phyloP scores from a whole-genome alignment of 805 yeast genomes.

The Debaryomyces castellii region DNA sequence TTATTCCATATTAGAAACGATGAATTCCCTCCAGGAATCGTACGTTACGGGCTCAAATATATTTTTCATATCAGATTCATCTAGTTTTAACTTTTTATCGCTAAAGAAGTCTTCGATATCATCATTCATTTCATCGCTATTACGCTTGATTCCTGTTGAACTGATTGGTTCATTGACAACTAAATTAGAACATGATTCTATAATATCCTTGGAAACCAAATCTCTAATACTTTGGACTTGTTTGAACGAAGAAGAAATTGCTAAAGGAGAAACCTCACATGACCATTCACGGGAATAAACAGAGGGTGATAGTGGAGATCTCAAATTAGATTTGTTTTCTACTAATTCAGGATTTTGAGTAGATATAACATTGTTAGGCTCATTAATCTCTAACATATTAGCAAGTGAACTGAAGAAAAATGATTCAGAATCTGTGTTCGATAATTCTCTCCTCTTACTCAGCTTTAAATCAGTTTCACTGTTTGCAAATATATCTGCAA shows the following conservation, averaged over 20 bases:
- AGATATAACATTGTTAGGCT: slow-evolving; percentile 11
- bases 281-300: slow-evolving; percentile 33
- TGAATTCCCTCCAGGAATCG: slow-evolving; percentile 36
- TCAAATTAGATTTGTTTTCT: background rate
- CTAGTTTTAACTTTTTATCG: slow-evolving; percentile 33
- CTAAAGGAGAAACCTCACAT: slow-evolving; percentile 45
- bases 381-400: slow-evolving; percentile 48
- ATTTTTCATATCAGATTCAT: slow-evolving; percentile 16
- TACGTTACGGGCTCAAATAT: slow-evolving; percentile 32
- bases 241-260: slow-evolving; percentile 45
- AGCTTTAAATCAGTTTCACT: slow-evolving; percentile 39
- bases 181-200: slow-evolving; percentile 20
- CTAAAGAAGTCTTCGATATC: slow-evolving; percentile 34
- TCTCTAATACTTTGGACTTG: slow-evolving; percentile 42
- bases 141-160: slow-evolving; percentile 19
- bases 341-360: slow-evolving; percentile 9
- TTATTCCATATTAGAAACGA: slow-evolving; percentile 15
- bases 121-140: slow-evolving; percentile 19
- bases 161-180: slow-evolving; percentile 8
- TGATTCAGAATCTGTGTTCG: slow-evolving; percentile 43
- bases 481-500: slow-evolving; percentile 24
- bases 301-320: slow-evolving; percentile 40
- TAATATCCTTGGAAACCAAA: slow-evolving; percentile 23
- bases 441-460: slow-evolving; percentile 46
- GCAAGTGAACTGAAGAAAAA: slow-evolving; percentile 53